Base-by-base conservation (phyloP, 768 basidiomycete genomes). In the Lentinula sp. region DNA sequence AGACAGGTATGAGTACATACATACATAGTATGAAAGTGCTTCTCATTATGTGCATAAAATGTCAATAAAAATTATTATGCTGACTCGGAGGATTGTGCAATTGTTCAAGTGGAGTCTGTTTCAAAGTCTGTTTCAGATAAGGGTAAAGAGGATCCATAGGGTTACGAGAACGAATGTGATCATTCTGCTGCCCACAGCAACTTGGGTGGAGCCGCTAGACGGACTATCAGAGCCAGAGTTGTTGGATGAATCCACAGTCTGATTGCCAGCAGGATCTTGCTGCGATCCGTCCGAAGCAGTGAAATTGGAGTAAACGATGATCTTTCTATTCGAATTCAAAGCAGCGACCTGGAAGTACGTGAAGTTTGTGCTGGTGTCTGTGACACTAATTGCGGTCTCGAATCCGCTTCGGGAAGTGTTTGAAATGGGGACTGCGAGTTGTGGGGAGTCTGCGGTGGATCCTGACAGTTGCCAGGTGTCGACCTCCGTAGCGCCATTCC, bases 401-500 rank as follows among this genome's bases (percentile, higher is more conserved):
- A 67, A 65, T 9, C 66, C 66, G n/a, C 42, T 36, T 39, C 62
- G 61, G 1, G 46, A 15, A 48, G 60, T 51, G 35, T 53, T 55
- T 28, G 43, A 59, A 15, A 59, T 35, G 3, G 57, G 48, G 43
- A 59, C 33, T 13, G 37, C 51, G 36, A 42, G 23, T 9, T 61
- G 48, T 4, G 41, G 20, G 2, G 53, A 51, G 33, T 41, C 46
- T 13, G 33, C 1, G 12, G 57, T 48, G 2, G 64, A 64, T 35
- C 62, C 63, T 5, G 58, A 51, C 16, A 65, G 49, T 18, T 35
- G 39, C 59, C 63, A 66, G 6, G 32, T n/a, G 6, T 53, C 59
- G 9, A 67, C 64, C 15, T 67, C 64, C 10, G 66, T 67, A 20
- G 66, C 64, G 7, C 66, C 66, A 46, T 65, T 67, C 66, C 66